These are phyloP conservation scores for Cinnamomum chago DNA, from an alignment of 164 flowering plant genomes.

Conservation along the genomic window DNA sequence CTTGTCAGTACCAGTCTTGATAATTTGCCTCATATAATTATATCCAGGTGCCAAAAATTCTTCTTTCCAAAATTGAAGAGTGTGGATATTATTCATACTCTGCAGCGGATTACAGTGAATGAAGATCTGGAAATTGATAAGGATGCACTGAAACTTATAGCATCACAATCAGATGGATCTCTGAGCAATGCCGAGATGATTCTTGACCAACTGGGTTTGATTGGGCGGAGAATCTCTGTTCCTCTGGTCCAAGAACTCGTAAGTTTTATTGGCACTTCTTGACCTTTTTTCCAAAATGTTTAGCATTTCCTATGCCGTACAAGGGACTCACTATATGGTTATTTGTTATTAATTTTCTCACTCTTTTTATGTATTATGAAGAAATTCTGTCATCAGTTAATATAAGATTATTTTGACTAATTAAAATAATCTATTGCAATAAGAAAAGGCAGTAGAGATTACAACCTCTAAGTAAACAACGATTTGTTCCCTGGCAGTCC, in stretches of 20 bases:
- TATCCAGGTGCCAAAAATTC: conserved; percentile 96
- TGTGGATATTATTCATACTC: conserved; percentile 74
- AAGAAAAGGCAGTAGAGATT: too few relatives aligned
- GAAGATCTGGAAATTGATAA: conserved; percentile 82
- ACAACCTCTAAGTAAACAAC: too few relatives aligned
- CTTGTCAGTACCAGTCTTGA: conserved; percentile 85
- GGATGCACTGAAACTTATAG: conserved; percentile 90
- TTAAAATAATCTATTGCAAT: too few relatives aligned
- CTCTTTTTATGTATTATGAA: too few relatives aligned
- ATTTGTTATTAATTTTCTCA: too few relatives aligned
- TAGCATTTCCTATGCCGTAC: not conserved
- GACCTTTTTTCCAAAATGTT: not conserved
- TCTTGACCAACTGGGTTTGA: conserved; percentile 93
- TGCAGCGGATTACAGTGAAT: conserved; percentile 82
- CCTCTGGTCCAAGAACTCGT: conserved; percentile 93
- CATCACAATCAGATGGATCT: conserved; percentile 95
- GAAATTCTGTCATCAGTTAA: too few relatives aligned
- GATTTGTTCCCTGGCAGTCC: too few relatives aligned
- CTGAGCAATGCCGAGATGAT: conserved; percentile 98
- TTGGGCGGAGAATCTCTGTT: conserved; percentile 83
- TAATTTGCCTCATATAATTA: conserved; percentile 80
- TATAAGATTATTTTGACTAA: too few relatives aligned
- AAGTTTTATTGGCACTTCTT: conserved; percentile 20
- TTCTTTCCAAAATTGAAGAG: conserved; percentile 95
- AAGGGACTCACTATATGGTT: not conserved